Evolutionary conservation across 2,329 filamentous ascomycete species (phyloP), one percentile per base, ranked within the genome.

Genomic region (Cryphonectria radicalis): DNA sequence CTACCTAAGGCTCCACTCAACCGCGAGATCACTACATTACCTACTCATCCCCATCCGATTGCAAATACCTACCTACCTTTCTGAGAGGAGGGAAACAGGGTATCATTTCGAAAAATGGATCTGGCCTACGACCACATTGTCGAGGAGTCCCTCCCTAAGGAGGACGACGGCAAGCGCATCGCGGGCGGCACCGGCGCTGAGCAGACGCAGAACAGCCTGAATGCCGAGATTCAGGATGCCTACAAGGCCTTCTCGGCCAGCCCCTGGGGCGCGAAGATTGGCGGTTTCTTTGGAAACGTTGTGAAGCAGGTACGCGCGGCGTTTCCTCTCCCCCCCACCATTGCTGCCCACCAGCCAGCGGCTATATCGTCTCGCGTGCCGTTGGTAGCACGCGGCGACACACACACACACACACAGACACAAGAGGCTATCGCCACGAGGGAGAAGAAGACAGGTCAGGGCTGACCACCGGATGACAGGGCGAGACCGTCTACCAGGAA

Each of bases 81-180:
- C 46, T 22, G 22, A 22, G 46, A 59, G 50, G 67, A 46, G 14
- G 22, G 46, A 6, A 64, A 13, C 22, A n/a, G 14, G 37, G 35
- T 40, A 28, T 28, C 40, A 64, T 17, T 25, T 28, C 62, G 28
- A 6, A 77, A 74, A 75, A 98, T 99, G 96, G 96, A 99, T 88
- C 87, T 97, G 78, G 95, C 95, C 62, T 99, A 98, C 87, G 96
- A 99, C 79, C 94, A 97, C 81, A 97, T 98, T 77, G 91, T 94
- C 80, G 94, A 97, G 84, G 91, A 96, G 80, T 88, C 90, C 67
- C 87, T 93, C 73, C 85, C 88, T 55, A 87, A 89, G 76, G 85
- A 90, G 70, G 78, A 85, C 72, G 84, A 88, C 73, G 83, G 86
- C 74, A 73, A 67, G 72, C 70, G 82, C 84, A 73, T 74, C 75